Conservation (phyloP, 2,329 filamentous ascomycete genomes). For the Cladosporium sp. region DNA sequence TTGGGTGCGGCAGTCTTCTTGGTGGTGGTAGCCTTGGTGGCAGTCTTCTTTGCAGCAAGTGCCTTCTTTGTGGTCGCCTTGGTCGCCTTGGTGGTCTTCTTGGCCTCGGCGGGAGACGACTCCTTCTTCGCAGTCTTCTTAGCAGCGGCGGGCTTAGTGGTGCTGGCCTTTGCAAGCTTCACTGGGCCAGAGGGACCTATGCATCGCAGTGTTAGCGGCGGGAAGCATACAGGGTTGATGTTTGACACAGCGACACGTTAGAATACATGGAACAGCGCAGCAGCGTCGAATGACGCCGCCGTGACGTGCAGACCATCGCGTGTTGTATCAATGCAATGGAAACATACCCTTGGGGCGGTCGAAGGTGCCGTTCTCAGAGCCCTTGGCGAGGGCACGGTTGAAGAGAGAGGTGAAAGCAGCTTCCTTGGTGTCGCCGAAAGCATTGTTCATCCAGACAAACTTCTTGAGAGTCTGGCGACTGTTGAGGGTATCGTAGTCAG, state of each 20-base stretch:
- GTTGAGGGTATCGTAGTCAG: slow-evolving; percentile 23
- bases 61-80: slow-evolving; percentile 43
- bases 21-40: slow-evolving; percentile 48
- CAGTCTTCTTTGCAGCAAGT: slow-evolving; percentile 51
- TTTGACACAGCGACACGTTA: not conserved
- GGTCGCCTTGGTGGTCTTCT: slow-evolving; percentile 39
- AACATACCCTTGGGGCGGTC: slow-evolving; percentile 83
- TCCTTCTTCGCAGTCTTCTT: slow-evolving; percentile 40
- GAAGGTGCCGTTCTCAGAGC: slow-evolving; percentile 85
- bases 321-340: slow-evolving; percentile 27
- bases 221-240: not conserved
- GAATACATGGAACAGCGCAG: not conserved
- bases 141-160: slow-evolving; percentile 42
- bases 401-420: slow-evolving; percentile 70
- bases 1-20: slow-evolving; percentile 43
- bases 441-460: slow-evolving; percentile 72
- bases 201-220: slow-evolving; percentile 27
- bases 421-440: slow-evolving; percentile 55
- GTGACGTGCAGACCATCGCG: not conserved
- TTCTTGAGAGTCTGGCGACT: slow-evolving; percentile 74
- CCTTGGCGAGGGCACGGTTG: slow-evolving; percentile 79
- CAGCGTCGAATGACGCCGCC: not conserved
- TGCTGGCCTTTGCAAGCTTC: slow-evolving; percentile 67
- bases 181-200: slow-evolving; percentile 81
- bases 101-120: slow-evolving; percentile 39